Conservation (phyloP, 73 alveolate species). For the Durusdinium trenchii region DNA sequence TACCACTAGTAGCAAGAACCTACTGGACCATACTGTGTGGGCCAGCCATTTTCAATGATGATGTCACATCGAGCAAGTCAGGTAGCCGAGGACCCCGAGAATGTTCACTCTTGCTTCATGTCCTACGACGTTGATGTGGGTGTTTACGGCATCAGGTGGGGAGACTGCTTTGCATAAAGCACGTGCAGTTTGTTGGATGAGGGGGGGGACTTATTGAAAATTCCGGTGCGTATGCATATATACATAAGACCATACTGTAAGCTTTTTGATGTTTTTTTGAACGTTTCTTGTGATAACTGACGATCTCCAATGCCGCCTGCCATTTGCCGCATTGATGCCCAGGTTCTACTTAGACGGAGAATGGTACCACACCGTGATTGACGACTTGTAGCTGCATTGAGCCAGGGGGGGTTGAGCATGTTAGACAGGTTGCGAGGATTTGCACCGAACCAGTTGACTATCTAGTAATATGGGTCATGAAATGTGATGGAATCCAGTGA, state of each 20-base stretch:
- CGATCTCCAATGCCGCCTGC: no score
- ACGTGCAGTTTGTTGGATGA: background rate
- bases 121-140: slow-evolving; percentile 17
- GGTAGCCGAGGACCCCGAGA: slow-evolving; percentile 47
- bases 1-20: background rate
- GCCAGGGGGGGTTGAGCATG: background rate
- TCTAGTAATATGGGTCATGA: no score
- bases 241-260: no score
- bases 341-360: slow-evolving; percentile 45
- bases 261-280: no score
- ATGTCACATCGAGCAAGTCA: background rate
- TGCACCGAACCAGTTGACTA: no score
- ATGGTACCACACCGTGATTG: slow-evolving; percentile 49
- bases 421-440: no score
- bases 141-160: slow-evolving; percentile 26
- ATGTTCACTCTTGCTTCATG: slow-evolving; percentile 44
- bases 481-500: no score
- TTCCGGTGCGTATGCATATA: background rate
- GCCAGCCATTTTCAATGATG: background rate
- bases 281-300: no score
- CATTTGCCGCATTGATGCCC: background rate
- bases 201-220: background rate
- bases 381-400: background rate
- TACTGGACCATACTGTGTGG: background rate
- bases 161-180: no score